phyloP scores from a whole-genome alignment of 2,329 filamentous ascomycete genomes.

The Grosmannia huntii region DNA sequence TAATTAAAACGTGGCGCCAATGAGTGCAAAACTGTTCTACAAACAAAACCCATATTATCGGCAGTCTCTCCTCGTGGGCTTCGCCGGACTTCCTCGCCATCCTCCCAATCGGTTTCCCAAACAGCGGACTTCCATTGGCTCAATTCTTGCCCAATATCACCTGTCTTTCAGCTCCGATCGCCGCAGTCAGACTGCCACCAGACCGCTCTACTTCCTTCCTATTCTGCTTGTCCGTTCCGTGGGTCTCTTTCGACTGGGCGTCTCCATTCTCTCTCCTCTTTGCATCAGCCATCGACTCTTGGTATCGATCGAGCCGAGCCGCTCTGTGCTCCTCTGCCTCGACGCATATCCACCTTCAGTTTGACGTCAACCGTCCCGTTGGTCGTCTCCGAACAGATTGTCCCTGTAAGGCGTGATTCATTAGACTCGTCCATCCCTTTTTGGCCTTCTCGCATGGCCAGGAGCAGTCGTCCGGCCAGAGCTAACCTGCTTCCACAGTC shows the following conservation, averaged over 20 bases:
- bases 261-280: not conserved
- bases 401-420: not conserved
- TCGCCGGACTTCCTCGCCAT: not conserved
- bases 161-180: not conserved
- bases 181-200: not conserved
- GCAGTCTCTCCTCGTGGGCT: not conserved
- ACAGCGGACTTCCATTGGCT: not conserved
- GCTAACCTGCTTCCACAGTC: not conserved
- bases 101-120: not conserved
- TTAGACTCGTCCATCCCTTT: not conserved
- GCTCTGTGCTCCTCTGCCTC: not conserved
- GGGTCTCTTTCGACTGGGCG: not conserved
- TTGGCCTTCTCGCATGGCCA: not conserved
- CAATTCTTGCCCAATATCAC: not conserved
- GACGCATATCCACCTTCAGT: not conserved
- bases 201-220: not conserved
- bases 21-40: not conserved
- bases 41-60: not conserved
- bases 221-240: not conserved
- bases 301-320: not conserved
- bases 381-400: not conserved
- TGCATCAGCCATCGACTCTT: not conserved
- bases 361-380: not conserved
- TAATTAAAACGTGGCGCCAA: not conserved
- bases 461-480: not conserved